A percentile compares a stretch with the other conserved stretches of the same genome.
These are phyloP conservation scores for Flueggea neowawraea DNA, from an alignment of 441 rosid species.

Conservation along the genomic window DNA sequence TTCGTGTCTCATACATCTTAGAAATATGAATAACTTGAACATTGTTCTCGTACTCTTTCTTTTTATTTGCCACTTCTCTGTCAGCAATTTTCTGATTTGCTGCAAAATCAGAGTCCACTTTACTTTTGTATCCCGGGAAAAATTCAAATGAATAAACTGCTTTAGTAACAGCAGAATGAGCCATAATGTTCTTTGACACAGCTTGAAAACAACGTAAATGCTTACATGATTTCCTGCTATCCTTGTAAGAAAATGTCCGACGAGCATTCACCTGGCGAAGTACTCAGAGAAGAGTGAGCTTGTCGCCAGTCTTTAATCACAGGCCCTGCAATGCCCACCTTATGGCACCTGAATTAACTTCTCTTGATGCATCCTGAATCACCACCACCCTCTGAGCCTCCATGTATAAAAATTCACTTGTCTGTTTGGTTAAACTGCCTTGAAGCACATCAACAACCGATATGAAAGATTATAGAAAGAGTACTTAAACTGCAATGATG, in stretches of 20 bases:
- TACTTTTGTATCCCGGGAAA: conserved; percentile 34
- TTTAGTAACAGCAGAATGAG: no score
- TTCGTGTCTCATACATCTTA: conserved; percentile 16
- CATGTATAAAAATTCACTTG: background rate
- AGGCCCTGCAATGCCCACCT: conserved; percentile 36
- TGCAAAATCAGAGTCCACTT: conserved; percentile 26
- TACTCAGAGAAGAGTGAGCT: conserved; percentile 30
- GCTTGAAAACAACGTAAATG: background rate
- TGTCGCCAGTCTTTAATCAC: conserved; percentile 40
- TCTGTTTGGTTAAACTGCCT: background rate
- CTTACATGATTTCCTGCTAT: conserved; percentile 21
- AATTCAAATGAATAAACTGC: background rate
- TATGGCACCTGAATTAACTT: conserved; percentile 26
- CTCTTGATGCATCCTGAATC: conserved; percentile 43
- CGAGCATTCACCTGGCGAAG: conserved; percentile 28
- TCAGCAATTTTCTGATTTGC: conserved; percentile 17
- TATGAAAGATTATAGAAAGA: no score
- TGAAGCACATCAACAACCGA: no score
- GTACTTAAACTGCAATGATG: no score
- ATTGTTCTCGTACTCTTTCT: conserved; percentile 27
- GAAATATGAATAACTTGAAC: conserved; percentile 29
- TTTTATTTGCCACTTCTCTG: conserved; percentile 24
- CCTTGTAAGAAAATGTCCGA: conserved; percentile 17
- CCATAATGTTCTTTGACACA: background rate
- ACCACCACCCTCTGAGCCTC: conserved; percentile 41